These are phyloP conservation scores for Pyrenochaeta sp. DNA, from an alignment of 2,329 filamentous ascomycete genomes.

Conservation along the genomic window DNA sequence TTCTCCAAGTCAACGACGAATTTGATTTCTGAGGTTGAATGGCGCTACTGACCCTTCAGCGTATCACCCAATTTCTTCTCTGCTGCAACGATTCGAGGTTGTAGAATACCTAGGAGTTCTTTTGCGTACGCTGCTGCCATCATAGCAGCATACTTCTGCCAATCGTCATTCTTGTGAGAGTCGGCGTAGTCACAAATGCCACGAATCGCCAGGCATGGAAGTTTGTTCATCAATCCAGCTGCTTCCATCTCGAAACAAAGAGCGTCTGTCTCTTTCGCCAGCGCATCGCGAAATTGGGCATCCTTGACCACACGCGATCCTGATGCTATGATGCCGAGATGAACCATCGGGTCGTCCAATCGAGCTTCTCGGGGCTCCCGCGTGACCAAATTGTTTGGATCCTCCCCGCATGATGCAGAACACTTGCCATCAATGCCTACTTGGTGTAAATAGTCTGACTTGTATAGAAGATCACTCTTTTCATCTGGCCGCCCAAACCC, in stretches of 20 bases:
- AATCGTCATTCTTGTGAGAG: conserved; percentile 3
- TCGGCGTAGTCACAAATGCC: conserved; percentile 4
- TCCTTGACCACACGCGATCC: conserved; percentile 9
- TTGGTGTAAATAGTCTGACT: too few relatives aligned
- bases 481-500: too few relatives aligned
- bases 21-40: too few relatives aligned
- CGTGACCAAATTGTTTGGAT: too few relatives aligned
- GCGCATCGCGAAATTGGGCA: not conserved
- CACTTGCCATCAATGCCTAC: too few relatives aligned
- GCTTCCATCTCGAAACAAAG: conserved; percentile 5
- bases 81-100: conserved; percentile 19
- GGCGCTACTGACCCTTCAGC: too few relatives aligned
- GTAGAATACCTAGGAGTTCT: conserved; percentile 22
- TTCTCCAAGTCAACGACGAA: too few relatives aligned
- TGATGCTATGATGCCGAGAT: conserved; percentile 9
- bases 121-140: conserved; percentile 22
- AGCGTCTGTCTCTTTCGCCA: not conserved
- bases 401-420: too few relatives aligned
- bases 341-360: conserved; percentile 1
- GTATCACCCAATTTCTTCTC: conserved; percentile 19
- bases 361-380: too few relatives aligned
- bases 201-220: conserved; percentile 1
- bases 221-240: not conserved
- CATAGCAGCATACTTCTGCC: conserved; percentile 13
- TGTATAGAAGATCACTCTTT: too few relatives aligned